phyloP scores from a whole-genome alignment of 176 grass and related monocot species.

The Miscanthus lutarioriparius region DNA sequence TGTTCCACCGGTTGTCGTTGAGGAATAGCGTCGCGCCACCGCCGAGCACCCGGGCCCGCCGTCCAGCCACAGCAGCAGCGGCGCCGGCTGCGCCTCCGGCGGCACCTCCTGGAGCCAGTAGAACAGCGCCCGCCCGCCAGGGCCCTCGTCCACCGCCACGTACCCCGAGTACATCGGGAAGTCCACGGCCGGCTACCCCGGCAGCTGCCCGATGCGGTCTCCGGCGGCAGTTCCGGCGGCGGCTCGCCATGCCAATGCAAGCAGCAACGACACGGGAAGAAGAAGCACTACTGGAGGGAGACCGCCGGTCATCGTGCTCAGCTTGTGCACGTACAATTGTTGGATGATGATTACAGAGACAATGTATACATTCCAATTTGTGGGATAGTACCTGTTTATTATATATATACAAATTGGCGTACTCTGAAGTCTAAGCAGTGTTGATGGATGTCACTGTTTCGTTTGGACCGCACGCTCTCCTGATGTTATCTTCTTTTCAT shows the following conservation, averaged over 20 bases:
- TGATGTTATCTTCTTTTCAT: slow-evolving; percentile 13
- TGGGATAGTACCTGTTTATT: too few species aligned
- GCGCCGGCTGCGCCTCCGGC: slow-evolving; percentile 39
- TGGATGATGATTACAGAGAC: too few species aligned
- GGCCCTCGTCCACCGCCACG: slow-evolving; percentile 49
- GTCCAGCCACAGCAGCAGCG: slow-evolving; percentile 84
- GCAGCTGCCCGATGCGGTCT: slow-evolving; percentile 43
- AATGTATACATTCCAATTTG: not conserved
- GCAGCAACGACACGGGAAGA: not conserved
- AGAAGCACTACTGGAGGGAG: not conserved
- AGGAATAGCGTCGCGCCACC: slow-evolving; percentile 54
- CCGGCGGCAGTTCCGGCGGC: not conserved
- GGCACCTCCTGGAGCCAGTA: slow-evolving; percentile 68
- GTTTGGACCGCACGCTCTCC: slow-evolving; percentile 37
- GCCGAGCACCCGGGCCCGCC: slow-evolving; percentile 90
- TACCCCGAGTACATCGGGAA: slow-evolving; percentile 86
- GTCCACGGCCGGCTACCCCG: slow-evolving; percentile 57
- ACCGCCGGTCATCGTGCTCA: not conserved
- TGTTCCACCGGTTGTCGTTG: slow-evolving; percentile 80
- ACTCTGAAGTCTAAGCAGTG: not conserved
- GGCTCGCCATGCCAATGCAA: not conserved
- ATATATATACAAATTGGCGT: too few species aligned
- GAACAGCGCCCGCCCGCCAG: slow-evolving; percentile 56
- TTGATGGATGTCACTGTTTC: not conserved
- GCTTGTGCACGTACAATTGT: too few species aligned